Percentiles rank a stretch among this genome's conserved stretches.
Conservation (phyloP, 345 rosid genomes). For the Aethionema arabicum region DNA sequence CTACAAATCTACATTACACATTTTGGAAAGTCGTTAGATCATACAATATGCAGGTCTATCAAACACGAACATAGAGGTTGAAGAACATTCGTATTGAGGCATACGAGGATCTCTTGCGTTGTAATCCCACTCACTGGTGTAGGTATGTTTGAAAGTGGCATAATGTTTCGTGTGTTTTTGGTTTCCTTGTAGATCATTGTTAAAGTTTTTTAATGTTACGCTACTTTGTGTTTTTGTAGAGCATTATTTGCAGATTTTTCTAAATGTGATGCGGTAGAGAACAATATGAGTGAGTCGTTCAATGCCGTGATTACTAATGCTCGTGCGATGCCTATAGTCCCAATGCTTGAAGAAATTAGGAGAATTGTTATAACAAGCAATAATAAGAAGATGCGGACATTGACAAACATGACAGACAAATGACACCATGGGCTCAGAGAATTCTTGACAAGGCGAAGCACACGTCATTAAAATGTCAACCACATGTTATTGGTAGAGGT, state of each 20-base stretch:
- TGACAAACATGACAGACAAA: neutral
- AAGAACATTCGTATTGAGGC: slow-evolving; percentile 1
- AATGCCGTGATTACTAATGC: neutral
- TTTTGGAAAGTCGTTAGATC: slow-evolving; percentile 9
- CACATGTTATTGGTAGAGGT: neutral
- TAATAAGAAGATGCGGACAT: too few relatives aligned
- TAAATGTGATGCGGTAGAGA: neutral
- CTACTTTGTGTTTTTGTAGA: slow-evolving; percentile 2
- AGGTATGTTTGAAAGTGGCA: too few relatives aligned
- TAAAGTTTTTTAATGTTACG: too few relatives aligned
- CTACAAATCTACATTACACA: neutral
- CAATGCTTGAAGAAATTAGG: slow-evolving; percentile 1
- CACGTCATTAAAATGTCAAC: neutral
- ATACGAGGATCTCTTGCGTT: neutral
- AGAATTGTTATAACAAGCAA: neutral
- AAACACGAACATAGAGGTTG: neutral
- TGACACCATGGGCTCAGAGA: neutral
- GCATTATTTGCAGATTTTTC: slow-evolving; percentile 3
- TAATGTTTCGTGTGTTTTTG: too few relatives aligned
- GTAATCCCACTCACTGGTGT: neutral
- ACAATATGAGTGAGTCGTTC: slow-evolving; percentile 15
- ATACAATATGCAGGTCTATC: neutral
- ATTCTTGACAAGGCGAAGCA: too few relatives aligned
- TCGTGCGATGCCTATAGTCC: neutral
- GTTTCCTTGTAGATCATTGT: too few relatives aligned